Evolutionary conservation across 1,284 basidiomycete species (phyloP), one percentile per base, ranked within the genome.

Genomic region (Tausonia pullulans): DNA sequence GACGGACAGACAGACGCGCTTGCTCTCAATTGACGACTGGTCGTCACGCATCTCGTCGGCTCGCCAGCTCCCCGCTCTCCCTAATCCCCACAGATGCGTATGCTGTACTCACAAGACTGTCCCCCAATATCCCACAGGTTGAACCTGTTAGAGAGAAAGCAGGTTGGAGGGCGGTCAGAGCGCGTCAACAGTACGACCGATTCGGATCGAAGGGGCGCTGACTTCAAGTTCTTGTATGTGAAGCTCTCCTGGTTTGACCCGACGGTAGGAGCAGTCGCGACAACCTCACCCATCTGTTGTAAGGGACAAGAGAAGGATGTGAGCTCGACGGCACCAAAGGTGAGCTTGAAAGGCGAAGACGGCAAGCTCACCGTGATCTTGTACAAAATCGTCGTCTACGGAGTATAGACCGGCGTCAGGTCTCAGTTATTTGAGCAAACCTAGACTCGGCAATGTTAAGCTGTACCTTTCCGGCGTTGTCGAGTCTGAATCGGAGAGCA

Each of bases 261-360:
- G 16, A 62, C 64, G 61, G 79, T 81, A 9, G 79, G 79, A 2
- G 79, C 79, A 6, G 78, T 79, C 3, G 78, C 76, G 27, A 80
- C 79, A 56, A 80, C 78, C 27, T 78, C 75, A 46, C 79, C 79
- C 69, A 80, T 77, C 10, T 49, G 46, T 3, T 2, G 41, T 14
- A 39, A 39, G 2, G 39, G 43, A 16, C 59, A 48, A 54, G 50
- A 52, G 51, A n/a, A 55, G 16, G 5, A 16, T 6, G 39, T 40
- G 3, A 13, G 10, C 11, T 27, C 11, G 39, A 13, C 27, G 41
- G 46, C 40, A n/a, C 5, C 16, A 13, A 8, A 39, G 7, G 10
- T 52, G 8, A 2, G 11, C 48, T 9, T 9, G 11, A 3, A 10
- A 51, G 27, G 11, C 27, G 41, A 13, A 61, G 9, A 27, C 9